These are phyloP conservation scores for Phylloporus scabripes DNA, from an alignment of 768 basidiomycete genomes.

Conservation along the genomic window DNA sequence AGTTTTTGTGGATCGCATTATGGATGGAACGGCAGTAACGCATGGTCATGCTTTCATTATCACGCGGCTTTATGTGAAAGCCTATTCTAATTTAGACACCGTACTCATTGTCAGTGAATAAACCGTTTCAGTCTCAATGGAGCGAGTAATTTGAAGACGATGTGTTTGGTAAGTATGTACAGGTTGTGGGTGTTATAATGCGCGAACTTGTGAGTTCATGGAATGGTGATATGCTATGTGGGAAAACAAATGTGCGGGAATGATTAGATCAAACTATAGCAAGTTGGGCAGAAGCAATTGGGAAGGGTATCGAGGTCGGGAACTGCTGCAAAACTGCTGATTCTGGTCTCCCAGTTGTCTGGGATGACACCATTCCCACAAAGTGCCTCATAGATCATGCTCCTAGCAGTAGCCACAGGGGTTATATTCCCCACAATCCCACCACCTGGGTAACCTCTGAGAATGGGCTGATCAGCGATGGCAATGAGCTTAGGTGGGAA, in stretches of 20 bases:
- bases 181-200: not conserved
- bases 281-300: constrained; percentile 39
- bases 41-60: constrained; percentile 4
- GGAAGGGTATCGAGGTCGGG: constrained; percentile 20
- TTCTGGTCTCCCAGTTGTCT: constrained; percentile 37
- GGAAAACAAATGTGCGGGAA: not conserved
- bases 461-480: constrained; percentile 49
- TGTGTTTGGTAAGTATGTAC: not conserved
- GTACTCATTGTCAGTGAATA: not conserved
- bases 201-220: no score
- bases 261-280: constrained; percentile 39
- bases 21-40: not conserved
- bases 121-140: not conserved
- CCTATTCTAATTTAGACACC: constrained; percentile 11
- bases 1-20: constrained; percentile 5
- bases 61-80: not conserved
- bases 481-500: constrained; percentile 38
- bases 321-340: constrained; percentile 22
- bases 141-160: not conserved
- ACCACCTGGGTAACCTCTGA: constrained; percentile 39
- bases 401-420: constrained; percentile 43
- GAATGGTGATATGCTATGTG: not conserved
- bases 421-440: constrained; percentile 49
- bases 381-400: constrained; percentile 40
- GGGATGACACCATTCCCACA: constrained; percentile 24